Conservation (phyloP, 164 flowering plant genomes). For the Piper longum region DNA sequence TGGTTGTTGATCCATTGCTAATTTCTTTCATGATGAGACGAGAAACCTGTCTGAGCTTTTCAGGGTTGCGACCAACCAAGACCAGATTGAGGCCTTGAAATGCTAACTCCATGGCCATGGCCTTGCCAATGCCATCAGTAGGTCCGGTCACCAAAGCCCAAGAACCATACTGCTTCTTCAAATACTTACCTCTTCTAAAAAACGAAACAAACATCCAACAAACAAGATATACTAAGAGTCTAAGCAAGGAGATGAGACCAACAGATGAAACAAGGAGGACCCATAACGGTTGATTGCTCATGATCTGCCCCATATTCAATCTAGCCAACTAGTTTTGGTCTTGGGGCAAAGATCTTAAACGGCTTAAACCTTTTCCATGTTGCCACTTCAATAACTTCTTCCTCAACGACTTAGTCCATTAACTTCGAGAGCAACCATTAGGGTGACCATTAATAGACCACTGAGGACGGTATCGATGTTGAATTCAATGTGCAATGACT, state of each 20-base stretch:
- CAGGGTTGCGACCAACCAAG: slow-evolving; percentile 60
- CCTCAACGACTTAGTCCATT: no score
- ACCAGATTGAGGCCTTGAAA: slow-evolving; percentile 57
- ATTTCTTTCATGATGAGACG: slow-evolving; percentile 18
- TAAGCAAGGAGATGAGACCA: slow-evolving; percentile 30
- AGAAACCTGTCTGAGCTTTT: slow-evolving; percentile 46
- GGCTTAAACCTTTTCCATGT: no score
- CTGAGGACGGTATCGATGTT: no score
- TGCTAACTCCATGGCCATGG: slow-evolving; percentile 71
- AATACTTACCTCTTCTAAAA: slow-evolving; percentile 63
- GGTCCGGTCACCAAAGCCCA: slow-evolving; percentile 92
- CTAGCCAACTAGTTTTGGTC: no score
- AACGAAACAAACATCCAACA: slow-evolving; percentile 59
- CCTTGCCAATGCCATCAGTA: slow-evolving; percentile 90
- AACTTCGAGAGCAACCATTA: no score
- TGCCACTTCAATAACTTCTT: no score
- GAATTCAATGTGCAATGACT: no score
- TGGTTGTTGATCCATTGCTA: slow-evolving; percentile 26
- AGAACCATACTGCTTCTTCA: slow-evolving; percentile 72
- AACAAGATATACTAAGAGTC: slow-evolving; percentile 18
- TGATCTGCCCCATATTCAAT: slow-evolving; percentile 3
- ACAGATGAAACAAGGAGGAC: slow-evolving; percentile 27
- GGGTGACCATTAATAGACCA: no score
- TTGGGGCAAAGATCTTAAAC: no score
- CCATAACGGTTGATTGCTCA: slow-evolving; percentile 27